phyloP scores from a whole-genome alignment of 148 eudicot genomes.

The Amaranthus palmeri region DNA sequence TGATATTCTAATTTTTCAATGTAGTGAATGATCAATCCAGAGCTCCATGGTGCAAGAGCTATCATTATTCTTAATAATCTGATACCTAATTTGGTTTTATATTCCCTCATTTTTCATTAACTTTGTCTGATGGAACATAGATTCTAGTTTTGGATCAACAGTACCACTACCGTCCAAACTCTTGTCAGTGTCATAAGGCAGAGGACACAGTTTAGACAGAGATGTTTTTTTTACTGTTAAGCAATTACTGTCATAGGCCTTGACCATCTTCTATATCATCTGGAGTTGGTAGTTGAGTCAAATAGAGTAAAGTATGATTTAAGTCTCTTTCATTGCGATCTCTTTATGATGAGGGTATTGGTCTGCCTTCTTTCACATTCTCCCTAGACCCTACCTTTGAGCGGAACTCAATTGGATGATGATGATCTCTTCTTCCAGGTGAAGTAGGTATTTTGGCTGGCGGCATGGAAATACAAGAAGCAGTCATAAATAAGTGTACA shows the following conservation, averaged over 20 bases:
- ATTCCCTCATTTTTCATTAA: background rate
- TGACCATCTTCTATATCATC: conserved; percentile 26
- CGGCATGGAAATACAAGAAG: too few species aligned
- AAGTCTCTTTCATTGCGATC: background rate
- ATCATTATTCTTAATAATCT: background rate
- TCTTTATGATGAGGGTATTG: too few species aligned
- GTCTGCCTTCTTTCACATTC: too few species aligned
- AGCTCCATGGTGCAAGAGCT: background rate
- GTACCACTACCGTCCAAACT: conserved; percentile 10
- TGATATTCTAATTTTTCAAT: too few species aligned
- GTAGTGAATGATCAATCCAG: too few species aligned
- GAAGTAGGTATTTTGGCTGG: too few species aligned
- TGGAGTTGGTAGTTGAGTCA: conserved; percentile 25
- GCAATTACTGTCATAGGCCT: background rate
- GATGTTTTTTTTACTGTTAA: conserved; percentile 8
- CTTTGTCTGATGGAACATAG: background rate
- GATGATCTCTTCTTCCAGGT: too few species aligned
- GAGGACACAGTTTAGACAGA: conserved; percentile 17
- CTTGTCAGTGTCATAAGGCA: conserved; percentile 20
- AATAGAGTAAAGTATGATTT: conserved; percentile 13
- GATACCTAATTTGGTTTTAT: too few species aligned
- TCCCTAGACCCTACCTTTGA: too few species aligned
- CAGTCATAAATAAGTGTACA: too few species aligned
- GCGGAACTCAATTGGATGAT: too few species aligned
- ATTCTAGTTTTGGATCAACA: conserved; percentile 7